These are phyloP conservation scores for Cercospora sesami DNA, from an alignment of 2,329 filamentous ascomycete genomes.

Conservation along the genomic window DNA sequence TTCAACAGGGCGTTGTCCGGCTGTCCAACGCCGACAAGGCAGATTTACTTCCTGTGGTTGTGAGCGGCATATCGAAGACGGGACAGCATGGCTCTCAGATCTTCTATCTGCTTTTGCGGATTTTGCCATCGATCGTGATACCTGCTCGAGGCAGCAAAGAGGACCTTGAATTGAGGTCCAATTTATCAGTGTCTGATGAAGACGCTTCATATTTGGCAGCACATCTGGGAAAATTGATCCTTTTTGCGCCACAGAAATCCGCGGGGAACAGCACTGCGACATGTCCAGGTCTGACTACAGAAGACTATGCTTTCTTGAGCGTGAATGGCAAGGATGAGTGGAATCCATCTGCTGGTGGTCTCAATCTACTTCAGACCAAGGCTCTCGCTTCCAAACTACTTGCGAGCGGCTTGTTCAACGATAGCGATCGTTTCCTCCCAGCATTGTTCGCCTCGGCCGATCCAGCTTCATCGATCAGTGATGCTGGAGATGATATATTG, in stretches of 20 bases:
- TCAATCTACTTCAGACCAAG: conserved; percentile 70
- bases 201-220: conserved; percentile 73
- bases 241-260: conserved; percentile 55
- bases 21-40: conserved; percentile 64
- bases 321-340: conserved; percentile 68
- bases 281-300: conserved; percentile 63
- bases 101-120: conserved; percentile 78
- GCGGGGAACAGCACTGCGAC: conserved; percentile 35
- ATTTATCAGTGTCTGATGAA: conserved; percentile 65
- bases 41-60: conserved; percentile 68
- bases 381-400: conserved; percentile 69
- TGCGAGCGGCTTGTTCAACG: conserved; percentile 80
- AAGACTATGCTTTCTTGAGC: conserved; percentile 69
- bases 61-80: conserved; percentile 65
- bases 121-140: conserved; percentile 69
- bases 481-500: conserved; percentile 84
- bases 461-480: conserved; percentile 74
- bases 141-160: conserved; percentile 77
- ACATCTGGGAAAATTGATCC: conserved; percentile 75
- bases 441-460: conserved; percentile 82
- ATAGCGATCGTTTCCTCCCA: conserved; percentile 79
- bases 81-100: conserved; percentile 63
- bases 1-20: conserved; percentile 76
- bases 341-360: conserved; percentile 61
- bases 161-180: conserved; percentile 66